Evolutionary conservation across 2,329 filamentous ascomycete genomes (phyloP).

Genomic region (Ascochyta lentis): DNA sequence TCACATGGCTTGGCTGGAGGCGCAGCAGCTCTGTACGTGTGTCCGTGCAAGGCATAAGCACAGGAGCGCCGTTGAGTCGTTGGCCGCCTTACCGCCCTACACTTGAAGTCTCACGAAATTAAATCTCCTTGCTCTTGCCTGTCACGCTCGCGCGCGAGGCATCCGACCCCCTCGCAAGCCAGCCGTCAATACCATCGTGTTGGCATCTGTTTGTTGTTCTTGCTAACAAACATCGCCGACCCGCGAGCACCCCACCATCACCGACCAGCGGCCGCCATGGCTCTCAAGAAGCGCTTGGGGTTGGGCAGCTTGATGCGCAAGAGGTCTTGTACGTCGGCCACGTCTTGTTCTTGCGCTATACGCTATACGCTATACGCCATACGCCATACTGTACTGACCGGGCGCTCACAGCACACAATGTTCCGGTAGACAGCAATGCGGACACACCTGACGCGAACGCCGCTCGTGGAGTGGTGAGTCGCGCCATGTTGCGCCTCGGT

Average conservation of each 20-base stretch:
- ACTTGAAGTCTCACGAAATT: constrained; percentile 15
- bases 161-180: neutral
- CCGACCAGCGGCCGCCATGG: constrained; percentile 35
- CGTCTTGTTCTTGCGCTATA: neutral
- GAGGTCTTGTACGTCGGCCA: constrained; percentile 32
- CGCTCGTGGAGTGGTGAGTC: constrained; percentile 67
- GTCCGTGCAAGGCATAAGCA: constrained; percentile 16
- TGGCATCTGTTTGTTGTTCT: constrained; percentile 4
- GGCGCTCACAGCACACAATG: constrained; percentile 34
- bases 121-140: constrained; percentile 3
- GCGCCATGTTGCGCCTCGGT: constrained; percentile 35
- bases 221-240: neutral
- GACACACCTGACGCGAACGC: constrained; percentile 73
- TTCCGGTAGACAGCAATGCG: constrained; percentile 41
- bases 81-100: constrained; percentile 18
- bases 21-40: constrained; percentile 20
- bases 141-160: constrained; percentile 4
- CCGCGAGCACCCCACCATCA: neutral
- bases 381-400: constrained; percentile 18
- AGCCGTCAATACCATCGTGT: neutral
- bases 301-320: constrained; percentile 47
- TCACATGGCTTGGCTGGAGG: constrained; percentile 31
- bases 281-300: constrained; percentile 49
- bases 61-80: constrained; percentile 8
- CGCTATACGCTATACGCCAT: no score